phyloP scores from a whole-genome alignment of 768 basidiomycete species.

The Xerocomellus intermedius region DNA sequence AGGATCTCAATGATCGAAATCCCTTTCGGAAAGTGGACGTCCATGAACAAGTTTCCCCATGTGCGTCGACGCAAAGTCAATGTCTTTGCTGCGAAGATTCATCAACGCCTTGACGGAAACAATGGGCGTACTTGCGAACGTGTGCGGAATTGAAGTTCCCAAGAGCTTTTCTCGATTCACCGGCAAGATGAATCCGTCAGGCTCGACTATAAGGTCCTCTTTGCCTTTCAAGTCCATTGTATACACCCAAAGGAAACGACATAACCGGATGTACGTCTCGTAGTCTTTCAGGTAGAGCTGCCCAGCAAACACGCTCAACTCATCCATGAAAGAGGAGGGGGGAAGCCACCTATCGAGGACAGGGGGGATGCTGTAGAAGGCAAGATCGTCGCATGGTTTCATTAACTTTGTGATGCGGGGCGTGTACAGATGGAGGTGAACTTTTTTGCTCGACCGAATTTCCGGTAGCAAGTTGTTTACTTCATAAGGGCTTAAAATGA shows the following conservation, averaged over 20 bases:
- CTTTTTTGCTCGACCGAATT: conserved; percentile 34
- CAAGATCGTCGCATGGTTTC: not conserved
- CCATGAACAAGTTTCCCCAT: conserved; percentile 39
- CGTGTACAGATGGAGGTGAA: conserved; percentile 27
- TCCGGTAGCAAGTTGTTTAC: conserved; percentile 36
- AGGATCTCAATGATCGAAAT: not conserved
- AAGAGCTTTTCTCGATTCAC: conserved; percentile 9
- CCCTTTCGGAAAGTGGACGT: conserved; percentile 13
- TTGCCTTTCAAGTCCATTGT: conserved; percentile 7
- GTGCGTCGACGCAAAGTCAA: conserved; percentile 37
- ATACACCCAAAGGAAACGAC: too few relatives aligned
- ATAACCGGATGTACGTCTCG: too few relatives aligned
- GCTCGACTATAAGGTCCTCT: not conserved
- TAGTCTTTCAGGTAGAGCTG: too few relatives aligned
- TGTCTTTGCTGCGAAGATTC: not conserved
- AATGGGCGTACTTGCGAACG: not conserved
- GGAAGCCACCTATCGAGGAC: not conserved
- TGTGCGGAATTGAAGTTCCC: too few relatives aligned
- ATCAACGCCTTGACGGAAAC: too few relatives aligned
- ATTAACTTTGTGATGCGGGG: too few relatives aligned
- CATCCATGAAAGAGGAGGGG: not conserved
- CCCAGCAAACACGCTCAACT: not conserved
- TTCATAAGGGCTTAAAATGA: conserved; percentile 44
- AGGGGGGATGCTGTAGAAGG: conserved; percentile 6
- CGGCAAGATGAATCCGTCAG: conserved; percentile 22